phyloP scores from a whole-genome alignment of 495 filamentous ascomycete genomes.

The Pyronema domesticum region DNA sequence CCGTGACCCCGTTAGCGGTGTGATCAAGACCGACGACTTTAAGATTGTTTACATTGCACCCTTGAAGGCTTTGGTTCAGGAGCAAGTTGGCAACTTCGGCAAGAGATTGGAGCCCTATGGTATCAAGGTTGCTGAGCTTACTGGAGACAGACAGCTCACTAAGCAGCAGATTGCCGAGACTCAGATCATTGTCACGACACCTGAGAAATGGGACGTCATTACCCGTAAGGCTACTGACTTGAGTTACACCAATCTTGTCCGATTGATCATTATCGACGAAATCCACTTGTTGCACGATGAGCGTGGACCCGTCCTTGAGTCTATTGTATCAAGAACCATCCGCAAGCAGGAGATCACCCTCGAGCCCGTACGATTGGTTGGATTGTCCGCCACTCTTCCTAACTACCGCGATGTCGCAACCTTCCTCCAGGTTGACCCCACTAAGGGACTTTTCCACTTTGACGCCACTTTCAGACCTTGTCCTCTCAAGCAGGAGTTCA shows the following conservation, averaged over 20 bases:
- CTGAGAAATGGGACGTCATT: conserved; percentile 98
- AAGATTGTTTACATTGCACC: conserved; percentile 94
- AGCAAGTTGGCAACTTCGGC: conserved; percentile 94
- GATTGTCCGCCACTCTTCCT: conserved; percentile 83
- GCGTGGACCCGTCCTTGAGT: conserved; percentile 89
- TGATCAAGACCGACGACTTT: conserved; percentile 87
- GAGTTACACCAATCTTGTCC: conserved; percentile 90
- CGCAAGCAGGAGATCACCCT: conserved; percentile 83
- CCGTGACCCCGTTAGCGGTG: conserved; percentile 65
- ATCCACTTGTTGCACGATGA: conserved; percentile 97
- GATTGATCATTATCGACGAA: conserved; percentile 90
- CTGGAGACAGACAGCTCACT: conserved; percentile 92
- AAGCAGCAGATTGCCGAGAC: conserved; percentile 97
- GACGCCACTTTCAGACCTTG: conserved; percentile 89
- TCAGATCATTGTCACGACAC: conserved; percentile 95
- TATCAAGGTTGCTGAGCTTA: conserved; percentile 81
- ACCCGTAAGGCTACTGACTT: conserved; percentile 94
- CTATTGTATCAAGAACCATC: conserved; percentile 88
- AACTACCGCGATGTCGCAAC: conserved; percentile 95
- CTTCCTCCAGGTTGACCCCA: conserved; percentile 79
- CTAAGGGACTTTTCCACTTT: conserved; percentile 84
- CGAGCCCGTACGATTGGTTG: conserved; percentile 75
- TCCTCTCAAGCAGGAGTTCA: conserved; percentile 88
- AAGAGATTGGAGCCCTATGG: conserved; percentile 78
- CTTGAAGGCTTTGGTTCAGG: conserved; percentile 85